A percentile compares a stretch with the other conserved stretches of the same genome.
Conservation (phyloP, 345 rosid genomes). For the Hibiscus mutabilis region DNA sequence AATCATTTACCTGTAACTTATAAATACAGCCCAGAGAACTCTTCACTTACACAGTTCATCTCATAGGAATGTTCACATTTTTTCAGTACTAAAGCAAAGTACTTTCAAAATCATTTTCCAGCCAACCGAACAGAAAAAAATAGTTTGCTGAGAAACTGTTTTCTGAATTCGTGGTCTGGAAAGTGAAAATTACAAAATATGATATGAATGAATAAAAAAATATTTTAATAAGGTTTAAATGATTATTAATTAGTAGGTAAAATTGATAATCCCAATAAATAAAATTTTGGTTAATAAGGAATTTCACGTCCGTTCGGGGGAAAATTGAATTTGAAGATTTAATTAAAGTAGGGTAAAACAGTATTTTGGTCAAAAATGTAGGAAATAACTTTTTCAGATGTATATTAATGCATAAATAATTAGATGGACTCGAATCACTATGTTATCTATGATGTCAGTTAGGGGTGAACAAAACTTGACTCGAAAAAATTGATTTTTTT, state of each 20-base stretch:
- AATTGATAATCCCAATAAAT: constrained; percentile 46
- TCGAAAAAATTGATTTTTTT: too few species aligned
- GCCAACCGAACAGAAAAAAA: constrained; percentile 7
- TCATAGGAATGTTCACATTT: too few species aligned
- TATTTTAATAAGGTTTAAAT: constrained; percentile 2
- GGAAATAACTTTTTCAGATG: background rate
- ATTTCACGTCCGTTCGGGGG: constrained; percentile 51
- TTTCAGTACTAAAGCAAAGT: constrained; percentile 13
- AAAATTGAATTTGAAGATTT: constrained; percentile 34
- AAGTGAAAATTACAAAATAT: constrained; percentile 9
- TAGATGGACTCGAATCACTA: too few species aligned
- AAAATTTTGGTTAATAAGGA: constrained; percentile 41
- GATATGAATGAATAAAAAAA: constrained; percentile 9
- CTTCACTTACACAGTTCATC: constrained; percentile 14
- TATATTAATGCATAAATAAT: too few species aligned
- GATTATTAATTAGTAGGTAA: constrained; percentile 17
- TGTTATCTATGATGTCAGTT: too few species aligned
- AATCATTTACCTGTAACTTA: constrained; percentile 39
- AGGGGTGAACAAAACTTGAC: too few species aligned
- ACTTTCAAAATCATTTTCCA: constrained; percentile 11
- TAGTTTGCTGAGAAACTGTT: constrained; percentile 22
- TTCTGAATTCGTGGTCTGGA: constrained; percentile 23
- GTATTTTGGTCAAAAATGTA: constrained; percentile 18
- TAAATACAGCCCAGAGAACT: constrained; percentile 3
- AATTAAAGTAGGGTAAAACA: constrained; percentile 15